A percentile compares a stretch with the other conserved stretches of the same genome.
phyloP scores from a whole-genome alignment of 2,329 filamentous ascomycete species.

The Ophiostoma ips region DNA sequence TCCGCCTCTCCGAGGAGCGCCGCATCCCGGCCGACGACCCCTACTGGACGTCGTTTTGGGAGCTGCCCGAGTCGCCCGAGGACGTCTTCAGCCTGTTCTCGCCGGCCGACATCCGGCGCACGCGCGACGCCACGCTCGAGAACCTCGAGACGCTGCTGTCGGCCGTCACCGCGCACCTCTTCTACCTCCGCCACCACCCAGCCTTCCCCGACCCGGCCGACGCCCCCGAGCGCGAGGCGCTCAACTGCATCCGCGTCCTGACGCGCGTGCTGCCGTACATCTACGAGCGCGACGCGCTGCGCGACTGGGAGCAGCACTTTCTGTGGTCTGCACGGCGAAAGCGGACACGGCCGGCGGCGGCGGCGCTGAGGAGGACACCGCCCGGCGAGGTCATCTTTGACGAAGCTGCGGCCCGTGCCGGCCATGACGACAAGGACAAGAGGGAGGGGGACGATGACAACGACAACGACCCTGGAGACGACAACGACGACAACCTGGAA shows the following conservation, averaged over 20 bases:
- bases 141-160: slow-evolving; percentile 84
- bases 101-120: slow-evolving; percentile 73
- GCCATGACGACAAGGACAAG: slow-evolving; percentile 38
- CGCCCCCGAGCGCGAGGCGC: slow-evolving; percentile 71
- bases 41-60: slow-evolving; percentile 98
- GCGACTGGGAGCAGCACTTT: slow-evolving; percentile 80
- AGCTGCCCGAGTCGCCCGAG: slow-evolving; percentile 86
- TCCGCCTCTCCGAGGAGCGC: slow-evolving; percentile 83
- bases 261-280: slow-evolving; percentile 82
- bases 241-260: slow-evolving; percentile 88
- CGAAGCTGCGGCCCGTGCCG: slow-evolving; percentile 38
- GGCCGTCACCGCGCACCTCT: slow-evolving; percentile 69
- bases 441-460: neutral
- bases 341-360: too few species aligned
- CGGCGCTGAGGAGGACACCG: too few species aligned
- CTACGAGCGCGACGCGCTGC: slow-evolving; percentile 75
- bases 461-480: neutral
- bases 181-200: slow-evolving; percentile 71
- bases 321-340: slow-evolving; percentile 73
- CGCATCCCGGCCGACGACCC: slow-evolving; percentile 76
- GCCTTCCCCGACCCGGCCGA: slow-evolving; percentile 80
- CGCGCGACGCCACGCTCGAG: slow-evolving; percentile 68
- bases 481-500: slow-evolving; percentile 41
- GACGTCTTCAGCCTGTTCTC: slow-evolving; percentile 96
- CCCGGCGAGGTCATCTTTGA: slow-evolving; percentile 75